Percentiles rank a stretch among this genome's conserved stretches.
phyloP scores from a whole-genome alignment of 495 filamentous ascomycete genomes.

The Podospora comata region DNA sequence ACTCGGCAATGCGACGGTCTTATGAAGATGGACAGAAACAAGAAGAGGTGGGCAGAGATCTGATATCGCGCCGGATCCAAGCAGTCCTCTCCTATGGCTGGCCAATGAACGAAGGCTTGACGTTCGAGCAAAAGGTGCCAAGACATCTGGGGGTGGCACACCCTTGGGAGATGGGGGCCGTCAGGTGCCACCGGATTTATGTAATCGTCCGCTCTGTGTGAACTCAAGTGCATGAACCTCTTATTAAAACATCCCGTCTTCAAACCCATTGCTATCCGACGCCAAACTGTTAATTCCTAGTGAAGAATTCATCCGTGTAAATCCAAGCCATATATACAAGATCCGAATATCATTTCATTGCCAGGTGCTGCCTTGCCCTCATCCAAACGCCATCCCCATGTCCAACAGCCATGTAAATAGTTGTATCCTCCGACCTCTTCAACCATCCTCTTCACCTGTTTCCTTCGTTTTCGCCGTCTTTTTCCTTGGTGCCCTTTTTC shows the following conservation, averaged over 20 bases:
- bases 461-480: background rate
- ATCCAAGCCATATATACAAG: background rate
- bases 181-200: background rate
- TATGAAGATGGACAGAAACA: background rate
- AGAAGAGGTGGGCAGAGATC: slow-evolving; percentile 10
- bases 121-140: slow-evolving; percentile 23
- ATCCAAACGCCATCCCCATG: background rate
- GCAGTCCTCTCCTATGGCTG: slow-evolving; percentile 13
- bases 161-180: background rate
- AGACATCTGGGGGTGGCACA: slow-evolving; percentile 18
- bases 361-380: background rate
- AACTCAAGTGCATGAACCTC: background rate
- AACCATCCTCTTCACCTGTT: background rate
- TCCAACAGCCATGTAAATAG: background rate
- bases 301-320: background rate
- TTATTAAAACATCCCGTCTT: too few relatives aligned
- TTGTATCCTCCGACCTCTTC: background rate
- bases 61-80: slow-evolving; percentile 26
- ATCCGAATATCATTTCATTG: background rate
- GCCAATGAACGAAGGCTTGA: slow-evolving; percentile 30
- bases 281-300: background rate
- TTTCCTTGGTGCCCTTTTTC: slow-evolving; percentile 28
- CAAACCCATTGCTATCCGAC: too few relatives aligned
- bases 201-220: background rate
- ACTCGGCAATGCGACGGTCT: background rate